Base-by-base conservation (phyloP, 495 filamentous ascomycete genomes). In the Aspergillus biplanus region DNA sequence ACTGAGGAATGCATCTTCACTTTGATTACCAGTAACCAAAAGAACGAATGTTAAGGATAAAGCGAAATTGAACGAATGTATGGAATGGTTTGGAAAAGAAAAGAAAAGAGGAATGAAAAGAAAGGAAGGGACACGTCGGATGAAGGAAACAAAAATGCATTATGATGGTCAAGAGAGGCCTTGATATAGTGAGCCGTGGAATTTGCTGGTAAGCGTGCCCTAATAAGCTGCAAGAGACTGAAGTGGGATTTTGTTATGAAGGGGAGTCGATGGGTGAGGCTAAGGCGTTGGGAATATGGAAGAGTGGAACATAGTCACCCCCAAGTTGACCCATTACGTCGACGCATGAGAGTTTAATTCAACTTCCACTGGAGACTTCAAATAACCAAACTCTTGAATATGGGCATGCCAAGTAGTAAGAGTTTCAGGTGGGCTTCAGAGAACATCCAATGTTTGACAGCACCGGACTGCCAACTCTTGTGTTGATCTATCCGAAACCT, bases 241-340 rank as follows among this genome's bases (percentile, higher is more conserved):
- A 49, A 35, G 44, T 49, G 37, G 18, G 33, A 31, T n/a, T 15
- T 37, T 59, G 27, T 63, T 63, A 44, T 61, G 58, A 64, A 67
- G 65, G 65, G 39, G 42, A 53, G 47, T 33, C n/a, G 31, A 52
- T 49, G 52, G 33, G n/a, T 50, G 35, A 61, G 39, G 21, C 65
- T 64, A 64, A 64, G 61, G 65, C 56, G 34, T 61, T 61, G 48
- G 37, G 47, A 53, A 67, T 18, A 67, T 67, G 64, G 58, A 64
- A 46, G 18, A 42, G 57, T 64, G 65, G 65, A 21, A 15, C 39
- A 59, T 34, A 33, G n/a, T 47, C 44, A 21, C 42, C 31, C 13
- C 33, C 7, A 33, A 44, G 55, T 27, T 27, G 21, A 27, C 21
- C 21, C 21, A 27, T 27, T 27, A 27, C 21, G 21, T 27, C 21